Conservation (phyloP, 1,139 yeast genomes). For the Geotrichum aggregatum region DNA sequence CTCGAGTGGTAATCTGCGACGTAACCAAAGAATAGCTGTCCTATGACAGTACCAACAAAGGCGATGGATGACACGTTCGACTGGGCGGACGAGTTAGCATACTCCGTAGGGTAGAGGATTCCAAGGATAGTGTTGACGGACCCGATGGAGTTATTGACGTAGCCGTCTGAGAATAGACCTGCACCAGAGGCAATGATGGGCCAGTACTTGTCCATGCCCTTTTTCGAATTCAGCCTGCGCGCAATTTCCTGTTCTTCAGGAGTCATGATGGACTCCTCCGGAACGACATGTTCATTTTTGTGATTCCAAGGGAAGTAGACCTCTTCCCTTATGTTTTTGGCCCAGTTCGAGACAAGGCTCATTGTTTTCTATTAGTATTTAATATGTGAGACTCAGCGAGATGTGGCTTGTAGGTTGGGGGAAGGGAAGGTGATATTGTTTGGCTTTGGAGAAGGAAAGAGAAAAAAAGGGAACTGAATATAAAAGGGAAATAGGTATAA, state of each 20-base stretch:
- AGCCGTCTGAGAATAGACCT: slow-evolving; percentile 87
- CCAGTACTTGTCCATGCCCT: slow-evolving; percentile 45
- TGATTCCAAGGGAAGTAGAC: slow-evolving; percentile 23
- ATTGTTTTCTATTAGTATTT: slow-evolving; percentile 2
- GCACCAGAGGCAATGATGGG: slow-evolving; percentile 87
- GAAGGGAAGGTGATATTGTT: neutral
- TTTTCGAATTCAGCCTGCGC: slow-evolving; percentile 8
- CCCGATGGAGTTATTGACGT: slow-evolving; percentile 77
- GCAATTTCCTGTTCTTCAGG: slow-evolving; percentile 18
- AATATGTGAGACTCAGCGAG: neutral
- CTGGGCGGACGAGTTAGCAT: slow-evolving; percentile 61
- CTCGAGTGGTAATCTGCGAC: slow-evolving; percentile 74
- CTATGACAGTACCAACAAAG: slow-evolving; percentile 87
- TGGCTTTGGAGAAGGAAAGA: neutral
- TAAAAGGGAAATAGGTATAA: neutral
- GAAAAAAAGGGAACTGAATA: neutral
- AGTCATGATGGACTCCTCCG: slow-evolving; percentile 9
- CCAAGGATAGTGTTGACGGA: slow-evolving; percentile 68
- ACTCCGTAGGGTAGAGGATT: slow-evolving; percentile 59
- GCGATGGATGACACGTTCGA: slow-evolving; percentile 83
- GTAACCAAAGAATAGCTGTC: slow-evolving; percentile 75
- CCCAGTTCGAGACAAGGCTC: slow-evolving; percentile 20
- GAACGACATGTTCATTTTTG: neutral
- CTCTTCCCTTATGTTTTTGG: slow-evolving; percentile 18
- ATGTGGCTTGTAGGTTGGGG: neutral